Evolutionary conservation across 768 basidiomycete genomes (phyloP).

Genomic region (Pleurotus cornucopiae): DNA sequence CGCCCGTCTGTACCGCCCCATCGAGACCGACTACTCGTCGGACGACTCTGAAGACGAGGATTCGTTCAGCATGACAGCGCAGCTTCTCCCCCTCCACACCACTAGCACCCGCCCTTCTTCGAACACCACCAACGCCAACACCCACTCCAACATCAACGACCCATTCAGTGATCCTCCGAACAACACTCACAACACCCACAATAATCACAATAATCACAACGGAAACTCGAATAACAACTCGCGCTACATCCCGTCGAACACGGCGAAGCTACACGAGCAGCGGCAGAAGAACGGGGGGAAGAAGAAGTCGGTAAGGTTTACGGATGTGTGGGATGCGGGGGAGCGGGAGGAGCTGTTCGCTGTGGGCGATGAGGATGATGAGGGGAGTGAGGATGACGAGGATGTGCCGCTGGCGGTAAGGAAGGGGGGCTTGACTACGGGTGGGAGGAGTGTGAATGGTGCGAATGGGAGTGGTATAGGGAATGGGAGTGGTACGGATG

Average conservation of each 20-base stretch:
- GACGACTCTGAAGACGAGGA: slow-evolving; percentile 57
- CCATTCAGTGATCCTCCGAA: too few species aligned
- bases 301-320: background rate
- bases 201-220: background rate
- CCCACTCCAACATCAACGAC: too few species aligned
- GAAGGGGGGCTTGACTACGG: too few species aligned
- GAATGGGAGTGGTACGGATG: too few species aligned
- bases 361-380: background rate
- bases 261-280: background rate
- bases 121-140: background rate
- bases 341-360: background rate
- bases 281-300: background rate
- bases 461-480: too few species aligned
- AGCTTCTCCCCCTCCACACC: slow-evolving; percentile 54
- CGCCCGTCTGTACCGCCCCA: slow-evolving; percentile 70
- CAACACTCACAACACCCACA: background rate
- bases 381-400: background rate
- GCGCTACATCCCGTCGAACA: too few species aligned
- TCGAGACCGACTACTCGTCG: slow-evolving; percentile 40
- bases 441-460: too few species aligned
- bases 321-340: background rate
- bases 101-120: background rate
- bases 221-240: background rate
- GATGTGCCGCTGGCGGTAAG: too few species aligned
- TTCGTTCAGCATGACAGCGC: slow-evolving; percentile 40